These are phyloP conservation scores for Dysphania ambrosioides DNA, from an alignment of 148 eudicot genomes.

Conservation along the genomic window DNA sequence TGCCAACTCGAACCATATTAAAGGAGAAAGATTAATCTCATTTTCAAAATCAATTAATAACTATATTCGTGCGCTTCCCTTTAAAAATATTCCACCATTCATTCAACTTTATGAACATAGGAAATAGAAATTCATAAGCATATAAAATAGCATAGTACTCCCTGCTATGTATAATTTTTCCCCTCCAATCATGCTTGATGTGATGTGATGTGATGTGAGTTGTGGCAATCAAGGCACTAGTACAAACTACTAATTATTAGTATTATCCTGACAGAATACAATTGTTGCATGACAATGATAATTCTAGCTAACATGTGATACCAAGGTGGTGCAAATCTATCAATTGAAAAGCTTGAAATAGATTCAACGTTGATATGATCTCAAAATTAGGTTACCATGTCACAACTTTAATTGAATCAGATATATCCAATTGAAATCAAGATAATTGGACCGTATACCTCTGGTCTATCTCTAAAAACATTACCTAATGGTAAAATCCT, in stretches of 20 bases:
- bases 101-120: background rate
- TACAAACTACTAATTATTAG: conserved; percentile 6
- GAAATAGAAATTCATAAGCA: background rate
- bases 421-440: too few species aligned
- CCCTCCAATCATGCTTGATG: conserved; percentile 11
- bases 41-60: conserved; percentile 7
- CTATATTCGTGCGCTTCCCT: too few species aligned
- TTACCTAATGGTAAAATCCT: too few species aligned
- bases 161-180: background rate
- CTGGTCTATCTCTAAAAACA: too few species aligned
- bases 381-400: too few species aligned
- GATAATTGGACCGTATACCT: too few species aligned
- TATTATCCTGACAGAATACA: background rate
- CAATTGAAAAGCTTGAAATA: background rate
- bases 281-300: background rate
- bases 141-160: background rate
- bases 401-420: too few species aligned
- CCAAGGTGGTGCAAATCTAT: background rate
- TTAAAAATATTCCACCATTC: conserved; percentile 3
- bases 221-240: conserved; percentile 12
- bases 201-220: conserved; percentile 14
- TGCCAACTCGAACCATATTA: background rate
- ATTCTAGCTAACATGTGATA: background rate
- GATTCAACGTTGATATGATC: background rate
- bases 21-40: background rate